These are phyloP conservation scores for Ceratobasidium papillatum DNA, from an alignment of 1,284 basidiomycete species.

Conservation along the genomic window DNA sequence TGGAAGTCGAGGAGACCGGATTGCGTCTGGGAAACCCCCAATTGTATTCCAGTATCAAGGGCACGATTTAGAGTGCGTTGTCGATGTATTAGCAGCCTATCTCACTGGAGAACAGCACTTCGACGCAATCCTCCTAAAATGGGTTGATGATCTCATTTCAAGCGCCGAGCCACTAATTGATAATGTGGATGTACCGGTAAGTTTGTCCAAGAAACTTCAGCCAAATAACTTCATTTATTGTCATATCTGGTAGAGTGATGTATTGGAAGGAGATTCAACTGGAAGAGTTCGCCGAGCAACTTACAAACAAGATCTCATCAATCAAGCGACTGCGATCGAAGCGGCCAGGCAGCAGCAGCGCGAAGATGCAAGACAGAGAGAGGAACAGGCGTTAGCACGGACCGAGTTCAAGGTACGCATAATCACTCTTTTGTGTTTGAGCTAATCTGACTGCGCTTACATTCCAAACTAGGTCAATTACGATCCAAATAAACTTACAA, in stretches of 20 bases:
- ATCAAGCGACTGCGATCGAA: background rate
- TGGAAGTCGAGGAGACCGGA: background rate
- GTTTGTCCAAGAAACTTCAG: background rate
- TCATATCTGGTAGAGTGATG: background rate
- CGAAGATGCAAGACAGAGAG: background rate
- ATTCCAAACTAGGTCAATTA: background rate
- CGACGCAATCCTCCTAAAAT: slow-evolving; percentile 8
- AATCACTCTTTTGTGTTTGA: no score
- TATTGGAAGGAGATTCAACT: background rate
- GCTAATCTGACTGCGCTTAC: background rate
- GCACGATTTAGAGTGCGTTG: background rate
- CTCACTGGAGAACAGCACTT: background rate
- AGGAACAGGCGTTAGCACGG: background rate
- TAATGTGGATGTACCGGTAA: background rate
- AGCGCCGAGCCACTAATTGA: background rate
- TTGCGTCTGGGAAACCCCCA: background rate
- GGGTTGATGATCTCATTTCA: slow-evolving; percentile 15
- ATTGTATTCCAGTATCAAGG: slow-evolving; percentile 1
- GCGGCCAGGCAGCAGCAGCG: background rate
- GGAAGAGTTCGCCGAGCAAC: background rate
- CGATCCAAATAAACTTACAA: background rate
- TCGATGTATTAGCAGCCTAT: slow-evolving; percentile 11
- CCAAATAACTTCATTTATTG: no score
- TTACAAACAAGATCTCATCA: background rate
- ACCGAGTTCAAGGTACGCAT: background rate